Evolutionary conservation across 768 basidiomycete species (phyloP).

Genomic region (Vararia minispora): DNA sequence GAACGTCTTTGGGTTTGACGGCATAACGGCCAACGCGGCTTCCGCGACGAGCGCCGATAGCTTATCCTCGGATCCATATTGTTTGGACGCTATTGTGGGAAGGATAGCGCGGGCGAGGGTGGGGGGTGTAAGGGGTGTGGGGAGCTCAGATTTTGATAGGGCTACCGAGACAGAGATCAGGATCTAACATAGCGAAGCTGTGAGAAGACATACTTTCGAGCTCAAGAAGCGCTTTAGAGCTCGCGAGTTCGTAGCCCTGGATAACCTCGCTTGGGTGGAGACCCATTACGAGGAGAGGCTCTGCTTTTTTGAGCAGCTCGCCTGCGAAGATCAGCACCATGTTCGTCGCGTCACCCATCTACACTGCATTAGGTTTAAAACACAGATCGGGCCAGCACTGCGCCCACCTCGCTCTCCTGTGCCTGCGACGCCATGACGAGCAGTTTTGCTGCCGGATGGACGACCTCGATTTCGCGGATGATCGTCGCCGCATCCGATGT

Average conservation of each 20-base stretch:
- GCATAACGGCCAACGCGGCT: constrained; percentile 89
- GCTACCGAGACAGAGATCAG: constrained; percentile 28
- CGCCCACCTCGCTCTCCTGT: constrained; percentile 81
- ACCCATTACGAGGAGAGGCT: constrained; percentile 89
- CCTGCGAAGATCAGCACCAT: constrained; percentile 91
- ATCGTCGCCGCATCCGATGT: constrained; percentile 99
- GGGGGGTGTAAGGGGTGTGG: constrained; percentile 57
- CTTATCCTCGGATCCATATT: constrained; percentile 86
- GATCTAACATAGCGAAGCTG: neutral
- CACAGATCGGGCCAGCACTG: neutral
- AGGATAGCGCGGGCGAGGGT: constrained; percentile 69
- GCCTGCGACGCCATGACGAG: constrained; percentile 98
- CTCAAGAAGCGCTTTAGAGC: constrained; percentile 71
- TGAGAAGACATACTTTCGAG: constrained; percentile 64
- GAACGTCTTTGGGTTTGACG: constrained; percentile 78
- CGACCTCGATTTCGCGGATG: constrained; percentile 94
- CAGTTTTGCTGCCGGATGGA: constrained; percentile 97
- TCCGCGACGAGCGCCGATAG: constrained; percentile 82
- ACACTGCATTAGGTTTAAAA: neutral
- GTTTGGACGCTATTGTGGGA: constrained; percentile 93
- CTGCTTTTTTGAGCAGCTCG: constrained; percentile 88
- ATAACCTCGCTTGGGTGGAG: constrained; percentile 94
- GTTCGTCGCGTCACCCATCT: constrained; percentile 98
- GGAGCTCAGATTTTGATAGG: constrained; percentile 58
- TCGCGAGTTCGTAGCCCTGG: constrained; percentile 90